These are phyloP conservation scores for Casuarina cunninghamiana DNA, from an alignment of 306 rosid genomes.

Conservation along the genomic window DNA sequence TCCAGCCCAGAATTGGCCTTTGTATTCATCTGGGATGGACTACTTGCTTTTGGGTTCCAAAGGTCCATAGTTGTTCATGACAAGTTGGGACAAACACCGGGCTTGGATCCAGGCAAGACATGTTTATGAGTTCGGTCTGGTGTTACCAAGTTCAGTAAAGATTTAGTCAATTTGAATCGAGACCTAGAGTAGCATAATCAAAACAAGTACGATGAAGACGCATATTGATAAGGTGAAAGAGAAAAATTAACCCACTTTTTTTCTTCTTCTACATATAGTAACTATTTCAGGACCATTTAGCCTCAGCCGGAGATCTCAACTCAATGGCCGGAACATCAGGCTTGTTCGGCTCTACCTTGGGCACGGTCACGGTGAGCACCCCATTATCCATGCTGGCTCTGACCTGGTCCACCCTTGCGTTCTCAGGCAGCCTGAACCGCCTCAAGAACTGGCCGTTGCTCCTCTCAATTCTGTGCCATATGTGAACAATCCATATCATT, in stretches of 20 bases:
- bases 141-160: too few species aligned
- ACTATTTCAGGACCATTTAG: too few species aligned
- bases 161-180: too few species aligned
- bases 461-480: constrained; percentile 42
- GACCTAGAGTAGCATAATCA: too few species aligned
- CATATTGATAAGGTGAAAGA: too few species aligned
- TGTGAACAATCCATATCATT: neutral
- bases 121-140: neutral
- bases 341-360: constrained; percentile 26
- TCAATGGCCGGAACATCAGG: constrained; percentile 2
- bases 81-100: neutral
- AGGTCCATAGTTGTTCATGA: too few species aligned
- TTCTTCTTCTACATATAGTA: too few species aligned
- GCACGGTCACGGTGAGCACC: constrained; percentile 40
- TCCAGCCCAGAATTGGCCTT: too few species aligned
- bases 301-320: constrained; percentile 28
- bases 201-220: too few species aligned
- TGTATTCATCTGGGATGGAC: too few species aligned
- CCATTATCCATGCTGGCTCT: constrained; percentile 39
- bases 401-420: constrained; percentile 18
- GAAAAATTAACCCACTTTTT: too few species aligned
- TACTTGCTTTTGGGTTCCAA: too few species aligned
- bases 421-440: constrained; percentile 38
- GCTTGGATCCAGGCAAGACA: neutral
- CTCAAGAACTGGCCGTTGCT: constrained; percentile 40